Conservation (phyloP, 345 rosid genomes). For the Corymbia maculata region DNA sequence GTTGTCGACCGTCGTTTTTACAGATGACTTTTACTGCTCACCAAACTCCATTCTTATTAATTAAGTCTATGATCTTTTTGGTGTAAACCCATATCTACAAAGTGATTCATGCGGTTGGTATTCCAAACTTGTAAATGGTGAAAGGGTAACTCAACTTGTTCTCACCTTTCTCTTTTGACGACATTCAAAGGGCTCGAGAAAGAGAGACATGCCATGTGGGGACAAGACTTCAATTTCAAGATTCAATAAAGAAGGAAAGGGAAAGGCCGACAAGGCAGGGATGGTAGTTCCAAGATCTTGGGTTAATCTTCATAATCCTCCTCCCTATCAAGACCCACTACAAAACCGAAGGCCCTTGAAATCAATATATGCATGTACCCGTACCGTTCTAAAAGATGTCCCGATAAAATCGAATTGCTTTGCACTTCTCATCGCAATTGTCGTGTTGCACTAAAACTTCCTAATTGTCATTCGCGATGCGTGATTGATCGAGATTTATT, state of each 20-base stretch:
- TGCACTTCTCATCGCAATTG: neutral
- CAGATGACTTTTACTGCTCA: neutral
- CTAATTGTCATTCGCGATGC: neutral
- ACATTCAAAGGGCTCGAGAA: neutral
- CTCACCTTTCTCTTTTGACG: neutral
- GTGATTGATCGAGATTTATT: no score
- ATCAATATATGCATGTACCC: neutral
- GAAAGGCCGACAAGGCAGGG: neutral
- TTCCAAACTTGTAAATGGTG: neutral
- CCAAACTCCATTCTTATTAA: neutral
- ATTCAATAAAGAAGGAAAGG: neutral
- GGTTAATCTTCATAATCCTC: neutral
- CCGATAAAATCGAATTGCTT: neutral
- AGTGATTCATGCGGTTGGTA: neutral
- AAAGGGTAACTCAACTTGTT: neutral
- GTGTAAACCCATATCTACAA: neutral
- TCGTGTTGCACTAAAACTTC: neutral
- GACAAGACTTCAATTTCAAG: neutral
- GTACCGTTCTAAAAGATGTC: neutral
- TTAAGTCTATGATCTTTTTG: neutral
- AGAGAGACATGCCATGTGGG: neutral
- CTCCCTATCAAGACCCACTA: neutral
- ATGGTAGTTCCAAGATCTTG: neutral
- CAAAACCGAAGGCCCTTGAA: neutral
- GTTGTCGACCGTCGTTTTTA: neutral